These are phyloP conservation scores for Colletotrichum tanaceti DNA, from an alignment of 2,329 filamentous ascomycete genomes.

Conservation along the genomic window DNA sequence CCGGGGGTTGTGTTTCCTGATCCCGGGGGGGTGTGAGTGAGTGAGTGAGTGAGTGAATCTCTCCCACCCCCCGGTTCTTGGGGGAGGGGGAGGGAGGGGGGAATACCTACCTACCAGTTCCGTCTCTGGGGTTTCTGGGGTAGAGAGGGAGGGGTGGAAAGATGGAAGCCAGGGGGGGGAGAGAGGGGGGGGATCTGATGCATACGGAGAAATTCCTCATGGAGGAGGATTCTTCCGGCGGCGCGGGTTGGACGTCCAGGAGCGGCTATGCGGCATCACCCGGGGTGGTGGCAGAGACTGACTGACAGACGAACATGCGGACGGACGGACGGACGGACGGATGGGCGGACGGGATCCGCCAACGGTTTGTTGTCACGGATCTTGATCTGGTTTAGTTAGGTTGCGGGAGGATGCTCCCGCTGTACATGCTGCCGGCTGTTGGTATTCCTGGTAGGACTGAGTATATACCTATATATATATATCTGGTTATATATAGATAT, in stretches of 20 bases:
- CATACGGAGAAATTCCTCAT: neutral
- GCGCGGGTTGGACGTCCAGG: constrained; percentile 2
- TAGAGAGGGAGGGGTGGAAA: neutral
- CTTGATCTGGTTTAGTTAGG: constrained; percentile 5
- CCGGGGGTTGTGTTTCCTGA: neutral
- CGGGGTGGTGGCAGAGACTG: too few species aligned
- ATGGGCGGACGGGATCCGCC: neutral
- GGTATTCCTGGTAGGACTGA: neutral
- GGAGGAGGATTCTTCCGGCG: neutral
- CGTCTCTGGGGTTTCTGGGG: neutral
- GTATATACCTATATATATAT: too few species aligned
- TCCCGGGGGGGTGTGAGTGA: neutral
- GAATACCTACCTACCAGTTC: too few species aligned
- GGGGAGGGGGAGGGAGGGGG: too few species aligned
- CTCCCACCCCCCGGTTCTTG: neutral
- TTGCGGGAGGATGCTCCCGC: constrained; percentile 20
- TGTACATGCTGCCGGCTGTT: neutral
- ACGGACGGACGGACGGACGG: too few species aligned
- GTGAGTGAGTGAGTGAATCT: neutral
- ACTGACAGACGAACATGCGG: too few species aligned
- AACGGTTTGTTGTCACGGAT: neutral
- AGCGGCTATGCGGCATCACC: constrained; percentile 12
- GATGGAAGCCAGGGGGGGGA: neutral
- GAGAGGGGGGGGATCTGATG: neutral
- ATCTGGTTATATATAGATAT: too few species aligned